These are phyloP conservation scores for Favolaschia claudopus DNA, from an alignment of 768 basidiomycete species.

Conservation along the genomic window DNA sequence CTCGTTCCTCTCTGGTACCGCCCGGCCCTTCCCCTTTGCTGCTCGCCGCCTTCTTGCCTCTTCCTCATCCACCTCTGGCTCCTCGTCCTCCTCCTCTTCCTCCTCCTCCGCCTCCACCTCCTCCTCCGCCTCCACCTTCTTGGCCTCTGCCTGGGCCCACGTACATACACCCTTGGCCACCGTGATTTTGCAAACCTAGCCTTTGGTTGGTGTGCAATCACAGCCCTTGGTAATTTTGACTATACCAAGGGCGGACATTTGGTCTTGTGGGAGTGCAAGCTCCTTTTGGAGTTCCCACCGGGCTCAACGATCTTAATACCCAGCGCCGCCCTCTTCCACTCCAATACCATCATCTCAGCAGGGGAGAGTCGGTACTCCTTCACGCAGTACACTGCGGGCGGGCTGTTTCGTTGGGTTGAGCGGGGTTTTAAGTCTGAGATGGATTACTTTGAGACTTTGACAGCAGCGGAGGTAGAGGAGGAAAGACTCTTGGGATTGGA, in stretches of 20 bases:
- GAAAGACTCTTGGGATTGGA: too few species aligned
- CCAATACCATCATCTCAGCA: conserved; percentile 25
- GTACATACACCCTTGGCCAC: background rate
- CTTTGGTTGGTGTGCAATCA: background rate
- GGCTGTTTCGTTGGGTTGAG: conserved; percentile 16
- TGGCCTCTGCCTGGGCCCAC: conserved; percentile 36
- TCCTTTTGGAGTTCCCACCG: conserved; percentile 34
- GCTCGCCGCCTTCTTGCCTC: too few species aligned
- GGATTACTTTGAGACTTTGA: too few species aligned
- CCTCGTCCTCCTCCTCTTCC: too few species aligned
- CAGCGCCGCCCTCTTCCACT: conserved; percentile 34
- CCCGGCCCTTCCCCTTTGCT: too few species aligned
- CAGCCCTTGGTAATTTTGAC: background rate
- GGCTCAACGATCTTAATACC: conserved; percentile 36
- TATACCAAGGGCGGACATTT: conserved; percentile 22
- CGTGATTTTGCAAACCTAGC: background rate
- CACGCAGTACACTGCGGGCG: background rate
- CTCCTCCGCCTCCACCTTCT: too few species aligned
- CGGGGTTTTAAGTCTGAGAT: conserved; percentile 27
- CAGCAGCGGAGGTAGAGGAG: too few species aligned
- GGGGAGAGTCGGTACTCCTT: background rate
- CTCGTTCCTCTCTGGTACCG: too few species aligned
- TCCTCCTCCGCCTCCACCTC: too few species aligned
- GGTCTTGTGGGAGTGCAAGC: conserved; percentile 34
- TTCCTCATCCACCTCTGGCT: too few species aligned